Base-by-base conservation (phyloP, 2,329 filamentous ascomycete genomes). In the Lasiodiplodia theobromae region DNA sequence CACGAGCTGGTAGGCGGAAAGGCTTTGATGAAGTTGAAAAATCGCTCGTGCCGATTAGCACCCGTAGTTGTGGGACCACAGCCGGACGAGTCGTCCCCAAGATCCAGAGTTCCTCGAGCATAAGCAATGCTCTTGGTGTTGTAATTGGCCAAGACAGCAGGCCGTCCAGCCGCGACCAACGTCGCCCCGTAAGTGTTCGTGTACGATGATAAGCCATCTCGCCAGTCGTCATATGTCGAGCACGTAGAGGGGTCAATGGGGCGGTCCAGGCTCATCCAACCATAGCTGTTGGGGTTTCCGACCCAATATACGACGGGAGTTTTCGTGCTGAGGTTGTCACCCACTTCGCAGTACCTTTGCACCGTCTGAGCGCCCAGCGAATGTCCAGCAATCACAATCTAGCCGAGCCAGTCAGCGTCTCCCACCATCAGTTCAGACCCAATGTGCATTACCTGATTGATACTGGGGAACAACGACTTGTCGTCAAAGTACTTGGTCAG, bases 21-120 rank as follows among this genome's bases (percentile, higher is more conserved):
- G 10, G 72, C 72, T 54, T 77, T 74, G 73, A 80, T 78, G 70
- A 78, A 79, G 72, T 80, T 77, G 74, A 79, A 79, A 72, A 80
- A 80, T 7, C 78, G 77, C 71, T 80, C 78, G 62, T 80, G 76
- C 7, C 78, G 74, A 44, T 80, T 76, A 12, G 66, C 66, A 14
- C 78, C 78, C 10, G 77, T 76, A 0, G 77, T 76, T 11, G 47
- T 62, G 2, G 78, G 77, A 3, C 73, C 77, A 66, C 78, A 80
- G 16, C 40, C 69, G 12, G 73, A 73, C 18, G 77, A 77, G 58
- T 77, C 75, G 34, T 80, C 78, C 12, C 78, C 78, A 47, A 74
- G 68, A 70, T 80, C 78, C 37, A 71, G 72, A 2, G 72, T 74
- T 6, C 77, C 78, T 34, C 78, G 74, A 38, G 73, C 78, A 63